Conservation (phyloP, 2,329 filamentous ascomycete genomes). For the Fusarium bactridioides region DNA sequence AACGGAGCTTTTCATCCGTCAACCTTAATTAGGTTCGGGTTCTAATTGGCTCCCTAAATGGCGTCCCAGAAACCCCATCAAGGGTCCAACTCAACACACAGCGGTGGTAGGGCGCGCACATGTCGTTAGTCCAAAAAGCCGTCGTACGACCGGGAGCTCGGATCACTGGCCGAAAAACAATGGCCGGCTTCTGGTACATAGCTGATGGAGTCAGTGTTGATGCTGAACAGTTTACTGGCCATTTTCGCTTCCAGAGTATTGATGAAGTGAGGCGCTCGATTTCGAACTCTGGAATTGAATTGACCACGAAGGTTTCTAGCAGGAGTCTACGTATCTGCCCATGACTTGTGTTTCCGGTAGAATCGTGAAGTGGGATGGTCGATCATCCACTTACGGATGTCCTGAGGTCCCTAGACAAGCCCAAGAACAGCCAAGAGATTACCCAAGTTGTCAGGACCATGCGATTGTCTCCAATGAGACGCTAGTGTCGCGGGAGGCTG, state of each 20-base stretch:
- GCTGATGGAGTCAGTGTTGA: background rate
- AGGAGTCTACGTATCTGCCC: background rate
- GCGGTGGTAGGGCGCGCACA: constrained; percentile 26
- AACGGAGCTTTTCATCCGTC: constrained; percentile 38
- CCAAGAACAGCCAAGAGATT: constrained; percentile 21
- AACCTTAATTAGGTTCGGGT: background rate
- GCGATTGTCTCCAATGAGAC: constrained; percentile 29
- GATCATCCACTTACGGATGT: constrained; percentile 14
- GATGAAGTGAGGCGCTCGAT: background rate
- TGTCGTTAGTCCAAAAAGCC: constrained; percentile 31
- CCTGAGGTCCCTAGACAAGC: constrained; percentile 19
- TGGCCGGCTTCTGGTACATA: background rate
- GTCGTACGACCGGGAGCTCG: constrained; percentile 25
- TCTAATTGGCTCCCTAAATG: constrained; percentile 25
- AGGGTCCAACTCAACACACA: constrained; percentile 32
- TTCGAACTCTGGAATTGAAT: constrained; percentile 2
- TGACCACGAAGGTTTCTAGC: background rate
- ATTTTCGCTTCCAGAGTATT: background rate
- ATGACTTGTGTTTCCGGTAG: constrained; percentile 4
- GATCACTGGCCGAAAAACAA: constrained; percentile 17
- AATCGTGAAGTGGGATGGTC: constrained; percentile 30
- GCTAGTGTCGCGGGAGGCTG: constrained; percentile 42
- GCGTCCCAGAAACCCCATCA: constrained; percentile 22
- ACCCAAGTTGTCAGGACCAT: constrained; percentile 24
- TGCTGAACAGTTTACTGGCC: background rate